These are phyloP conservation scores for Raddia distichophylla DNA, from an alignment of 176 grass and related monocot genomes.

Conservation along the genomic window DNA sequence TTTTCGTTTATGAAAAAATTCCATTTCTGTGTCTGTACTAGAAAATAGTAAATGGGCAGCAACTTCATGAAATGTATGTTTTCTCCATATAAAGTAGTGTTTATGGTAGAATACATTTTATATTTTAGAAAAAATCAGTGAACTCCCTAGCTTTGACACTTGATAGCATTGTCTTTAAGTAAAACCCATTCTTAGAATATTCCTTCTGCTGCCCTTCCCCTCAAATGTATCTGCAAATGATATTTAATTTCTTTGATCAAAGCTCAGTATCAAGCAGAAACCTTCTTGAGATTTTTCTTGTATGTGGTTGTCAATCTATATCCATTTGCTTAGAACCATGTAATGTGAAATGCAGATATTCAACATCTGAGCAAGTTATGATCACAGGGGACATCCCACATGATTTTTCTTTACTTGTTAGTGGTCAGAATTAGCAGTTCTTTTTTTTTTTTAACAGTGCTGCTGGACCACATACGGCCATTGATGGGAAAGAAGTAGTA, in stretches of 20 bases:
- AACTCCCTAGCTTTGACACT: background rate
- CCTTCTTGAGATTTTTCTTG: background rate
- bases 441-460: slow-evolving; percentile 56
- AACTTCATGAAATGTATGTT: slow-evolving; percentile 10
- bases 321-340: slow-evolving; percentile 27
- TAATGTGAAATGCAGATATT: slow-evolving; percentile 2
- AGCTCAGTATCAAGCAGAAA: background rate
- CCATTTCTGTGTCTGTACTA: slow-evolving; percentile 4
- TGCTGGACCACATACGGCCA: slow-evolving; percentile 75
- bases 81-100: background rate
- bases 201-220: slow-evolving; percentile 3
- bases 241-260: slow-evolving; percentile 10
- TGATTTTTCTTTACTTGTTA: slow-evolving; percentile 21
- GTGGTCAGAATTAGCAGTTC: slow-evolving; percentile 23
- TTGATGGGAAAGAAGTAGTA: slow-evolving; percentile 90
- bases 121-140: background rate
- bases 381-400: background rate
- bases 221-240: slow-evolving; percentile 23
- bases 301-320: slow-evolving; percentile 17
- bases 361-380: background rate
- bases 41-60: background rate
- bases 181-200: slow-evolving; percentile 13
- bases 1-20: background rate
- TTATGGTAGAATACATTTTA: background rate
- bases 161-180: background rate